A percentile compares a stretch with the other conserved stretches of the same genome.
Evolutionary conservation across 306 rosid species (phyloP).

Genomic region (Elaeagnus macrophylla): DNA sequence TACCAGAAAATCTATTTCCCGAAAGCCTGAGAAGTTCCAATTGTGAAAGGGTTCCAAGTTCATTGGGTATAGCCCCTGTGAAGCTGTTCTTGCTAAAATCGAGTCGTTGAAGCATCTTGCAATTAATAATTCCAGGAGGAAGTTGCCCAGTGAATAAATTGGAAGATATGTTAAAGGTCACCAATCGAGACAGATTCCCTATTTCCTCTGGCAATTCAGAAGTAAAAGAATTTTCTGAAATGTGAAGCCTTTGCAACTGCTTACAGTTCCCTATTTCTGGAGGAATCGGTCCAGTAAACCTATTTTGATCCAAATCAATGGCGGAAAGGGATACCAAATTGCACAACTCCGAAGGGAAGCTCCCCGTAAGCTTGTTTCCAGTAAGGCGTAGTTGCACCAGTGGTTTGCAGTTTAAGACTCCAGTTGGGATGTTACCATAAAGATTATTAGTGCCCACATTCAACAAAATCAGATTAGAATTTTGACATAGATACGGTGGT

Average conservation of each 20-base stretch:
- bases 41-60: slow-evolving; percentile 69
- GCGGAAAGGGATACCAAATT: slow-evolving; percentile 60
- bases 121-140: slow-evolving; percentile 53
- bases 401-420: slow-evolving; percentile 49
- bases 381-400: slow-evolving; percentile 58
- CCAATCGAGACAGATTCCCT: slow-evolving; percentile 72
- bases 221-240: slow-evolving; percentile 66
- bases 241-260: slow-evolving; percentile 78
- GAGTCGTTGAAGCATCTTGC: slow-evolving; percentile 79
- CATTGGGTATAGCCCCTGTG: slow-evolving; percentile 48
- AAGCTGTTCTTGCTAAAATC: slow-evolving; percentile 74
- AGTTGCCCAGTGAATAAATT: slow-evolving; percentile 56
- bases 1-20: slow-evolving; percentile 58
- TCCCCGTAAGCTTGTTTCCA: slow-evolving; percentile 63
- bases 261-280: slow-evolving; percentile 48
- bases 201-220: slow-evolving; percentile 74
- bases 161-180: slow-evolving; percentile 74
- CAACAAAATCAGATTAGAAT: slow-evolving; percentile 53
- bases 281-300: slow-evolving; percentile 71
- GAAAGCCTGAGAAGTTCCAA: slow-evolving; percentile 82
- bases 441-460: slow-evolving; percentile 57
- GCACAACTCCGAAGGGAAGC: slow-evolving; percentile 71
- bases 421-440: slow-evolving; percentile 58
- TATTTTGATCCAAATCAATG: slow-evolving; percentile 66
- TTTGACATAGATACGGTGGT: slow-evolving; percentile 65